Base-by-base conservation (phyloP, 306 rosid genomes). In the Cyamopsis tetragonoloba region DNA sequence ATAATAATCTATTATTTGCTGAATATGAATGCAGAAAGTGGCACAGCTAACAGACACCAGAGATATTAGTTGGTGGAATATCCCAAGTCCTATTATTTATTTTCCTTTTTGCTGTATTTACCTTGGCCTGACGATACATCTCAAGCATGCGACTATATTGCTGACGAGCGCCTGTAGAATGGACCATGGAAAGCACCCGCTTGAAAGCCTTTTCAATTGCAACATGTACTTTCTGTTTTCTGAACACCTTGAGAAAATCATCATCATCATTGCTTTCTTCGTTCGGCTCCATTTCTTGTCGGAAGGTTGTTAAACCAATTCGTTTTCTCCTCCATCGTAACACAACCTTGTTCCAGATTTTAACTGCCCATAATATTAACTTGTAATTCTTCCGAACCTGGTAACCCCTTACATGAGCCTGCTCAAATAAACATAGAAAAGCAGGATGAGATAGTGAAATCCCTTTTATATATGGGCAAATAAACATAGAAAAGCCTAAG, bases 361-460 rank as follows among this genome's bases (percentile, higher is more conserved):
- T 87, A 77, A 90, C 99, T 1, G 90, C 97, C 99, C 99, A 88
- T 69, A 95, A 77, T 74, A 95, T 68, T 51, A 80, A 43, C 85
- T 68, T 88, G 92, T 86, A 85, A 31, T 85, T 80, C 85, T 85
- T 90, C 79, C 99, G 86, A 30, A 74, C 88, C 77, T 85, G 99
- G 76, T 90, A 82, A 18, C 97, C 97, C 68, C 99, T 85, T 73
- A 95, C 92, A 76, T 76, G 80, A 47, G 99, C 99, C 99, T 93
- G 92, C 64, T 72, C 78, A 84, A 58, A 66, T 28, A 72, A 70
- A 44, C 14, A 24, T 55, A 58, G 24, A 62, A 34, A 55, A 59
- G 24, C 39, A n/a, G n/a, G n/a, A n/a, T n/a, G n/a, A n/a, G n/a
- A n/a, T n/a, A n/a, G n/a, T n/a, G n/a, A n/a, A n/a, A n/a, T n/a